Base-by-base conservation (phyloP, 2,329 filamentous ascomycete species). In the Ascochyta fabae region DNA sequence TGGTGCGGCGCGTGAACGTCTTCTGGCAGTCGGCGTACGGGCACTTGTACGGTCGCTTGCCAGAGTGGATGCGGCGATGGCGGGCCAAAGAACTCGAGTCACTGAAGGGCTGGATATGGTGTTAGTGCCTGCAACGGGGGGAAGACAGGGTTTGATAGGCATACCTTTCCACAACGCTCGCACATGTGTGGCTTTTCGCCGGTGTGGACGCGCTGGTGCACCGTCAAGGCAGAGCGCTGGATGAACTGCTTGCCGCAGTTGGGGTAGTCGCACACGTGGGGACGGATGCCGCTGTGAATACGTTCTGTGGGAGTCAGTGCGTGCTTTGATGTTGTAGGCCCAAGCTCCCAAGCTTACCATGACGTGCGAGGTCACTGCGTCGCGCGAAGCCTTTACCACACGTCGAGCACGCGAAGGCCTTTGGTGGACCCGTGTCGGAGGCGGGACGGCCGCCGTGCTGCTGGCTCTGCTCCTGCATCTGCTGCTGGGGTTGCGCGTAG, bases 151-250 rank as follows among this genome's bases (percentile, higher is more conserved):
- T 24, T 7, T 26, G 9, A 9, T 44, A 34, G 22, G 49, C 84
- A 69, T 82, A 96, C 93, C 88, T 98, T 98, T 75, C 92, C 91
- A 75, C 95, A 98, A 60, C 91, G 87, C 78, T 97, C 95, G 74
- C 95, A 99, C 87, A 95, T 94, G 70, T 99, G 95, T 46, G 95
- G 95, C 79, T 99, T 99, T 80, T 98, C 95, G 62, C 95, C 95
- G 2, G 95, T 98, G 77, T 99, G 95, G 19, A 97, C 93, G 66
- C 95, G 90, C 71, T 91, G 88, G 76, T 98, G 95, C 7, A 99
- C 95, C 0, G 95, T 99, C 74, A 99, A 80, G 22, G 95, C 95
- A 26, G 93, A 97, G 53, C 95, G 86, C 77, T 99, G 95, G 66
- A 99, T 99, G 74, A 99, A 99, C 72, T 94, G 91, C 78, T 98